These are phyloP conservation scores for Colletotrichum sp. DNA, from an alignment of 2,329 filamentous ascomycete species.

Conservation along the genomic window DNA sequence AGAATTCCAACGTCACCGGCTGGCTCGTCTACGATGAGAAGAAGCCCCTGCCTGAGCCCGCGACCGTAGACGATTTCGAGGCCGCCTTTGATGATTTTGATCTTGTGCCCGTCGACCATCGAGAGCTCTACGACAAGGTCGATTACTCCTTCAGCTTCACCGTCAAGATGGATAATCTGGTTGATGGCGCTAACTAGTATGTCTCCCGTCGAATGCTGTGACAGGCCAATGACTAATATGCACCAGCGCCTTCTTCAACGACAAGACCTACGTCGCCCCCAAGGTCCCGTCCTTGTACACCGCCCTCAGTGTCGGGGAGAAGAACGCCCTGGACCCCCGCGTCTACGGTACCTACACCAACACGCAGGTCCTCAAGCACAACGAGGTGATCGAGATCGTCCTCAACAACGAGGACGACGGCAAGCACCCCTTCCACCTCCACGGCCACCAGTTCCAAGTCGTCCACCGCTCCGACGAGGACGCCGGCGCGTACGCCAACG, in stretches of 20 bases:
- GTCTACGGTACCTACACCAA: constrained; percentile 59
- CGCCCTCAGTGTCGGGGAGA: constrained; percentile 58
- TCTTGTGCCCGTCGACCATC: constrained; percentile 59
- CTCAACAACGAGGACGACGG: constrained; percentile 64
- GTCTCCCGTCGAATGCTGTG: background rate
- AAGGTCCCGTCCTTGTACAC: constrained; percentile 74
- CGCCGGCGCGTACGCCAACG: constrained; percentile 38
- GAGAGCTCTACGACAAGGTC: constrained; percentile 50
- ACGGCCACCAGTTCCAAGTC: constrained; percentile 65
- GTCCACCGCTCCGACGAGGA: constrained; percentile 28
- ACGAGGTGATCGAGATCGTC: constrained; percentile 60
- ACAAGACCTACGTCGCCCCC: constrained; percentile 66
- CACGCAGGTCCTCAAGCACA: constrained; percentile 58
- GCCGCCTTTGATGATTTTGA: constrained; percentile 52
- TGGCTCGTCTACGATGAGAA: constrained; percentile 36
- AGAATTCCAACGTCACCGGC: constrained; percentile 51
- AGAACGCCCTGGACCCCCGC: constrained; percentile 46
- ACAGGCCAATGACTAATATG: background rate
- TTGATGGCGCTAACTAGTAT: constrained; percentile 66
- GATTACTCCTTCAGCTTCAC: constrained; percentile 54
- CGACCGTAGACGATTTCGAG: constrained; percentile 52
- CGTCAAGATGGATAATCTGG: constrained; percentile 68
- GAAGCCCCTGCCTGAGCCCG: constrained; percentile 36
- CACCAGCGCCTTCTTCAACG: constrained; percentile 61
- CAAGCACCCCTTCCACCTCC: constrained; percentile 69